A percentile compares a stretch with the other conserved stretches of the same genome.
Conservation (phyloP, 768 basidiomycete genomes). For the Candolleomyces aberdarensis region DNA sequence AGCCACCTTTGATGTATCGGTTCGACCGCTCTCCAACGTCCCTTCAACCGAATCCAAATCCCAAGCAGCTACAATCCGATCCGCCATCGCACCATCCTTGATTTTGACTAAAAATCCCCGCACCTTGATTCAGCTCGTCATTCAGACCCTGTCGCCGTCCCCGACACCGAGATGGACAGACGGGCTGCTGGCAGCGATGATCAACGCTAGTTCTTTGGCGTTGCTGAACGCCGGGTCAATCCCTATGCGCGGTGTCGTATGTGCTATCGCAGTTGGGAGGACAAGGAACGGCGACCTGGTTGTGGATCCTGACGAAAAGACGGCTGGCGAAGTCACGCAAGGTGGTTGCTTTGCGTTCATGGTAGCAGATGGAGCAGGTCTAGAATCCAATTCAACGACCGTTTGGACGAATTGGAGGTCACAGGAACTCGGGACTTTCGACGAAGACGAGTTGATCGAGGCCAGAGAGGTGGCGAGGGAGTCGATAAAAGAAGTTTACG, state of each 20-base stretch:
- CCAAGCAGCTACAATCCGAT: slow-evolving; percentile 49
- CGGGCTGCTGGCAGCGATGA: slow-evolving; percentile 55
- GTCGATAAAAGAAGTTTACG: slow-evolving; percentile 48
- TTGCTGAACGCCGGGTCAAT: slow-evolving; percentile 68
- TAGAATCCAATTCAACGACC: slow-evolving; percentile 24
- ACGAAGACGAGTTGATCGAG: slow-evolving; percentile 36
- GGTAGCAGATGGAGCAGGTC: slow-evolving; percentile 29
- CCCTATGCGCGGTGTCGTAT: slow-evolving; percentile 72
- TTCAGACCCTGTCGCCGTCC: slow-evolving; percentile 51
- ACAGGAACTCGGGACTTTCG: slow-evolving; percentile 25
- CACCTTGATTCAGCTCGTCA: slow-evolving; percentile 73
- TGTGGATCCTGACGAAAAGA: slow-evolving; percentile 50
- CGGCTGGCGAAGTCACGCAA: slow-evolving; percentile 32
- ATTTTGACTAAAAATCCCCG: slow-evolving; percentile 70
- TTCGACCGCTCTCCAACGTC: slow-evolving; percentile 67
- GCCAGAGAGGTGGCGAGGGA: slow-evolving; percentile 47
- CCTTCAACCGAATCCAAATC: slow-evolving; percentile 70
- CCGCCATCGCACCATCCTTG: slow-evolving; percentile 57
- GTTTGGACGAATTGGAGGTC: slow-evolving; percentile 62
- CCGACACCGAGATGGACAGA: slow-evolving; percentile 27
- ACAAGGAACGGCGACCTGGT: slow-evolving; percentile 32
- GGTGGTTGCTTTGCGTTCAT: slow-evolving; percentile 73
- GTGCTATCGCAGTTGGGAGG: slow-evolving; percentile 59
- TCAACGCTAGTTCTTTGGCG: slow-evolving; percentile 70
- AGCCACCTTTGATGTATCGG: slow-evolving; percentile 70